Evolutionary conservation across 2,329 filamentous ascomycete species (phyloP), one percentile per base, ranked within the genome.

Genomic region (Monilinia fructigena): DNA sequence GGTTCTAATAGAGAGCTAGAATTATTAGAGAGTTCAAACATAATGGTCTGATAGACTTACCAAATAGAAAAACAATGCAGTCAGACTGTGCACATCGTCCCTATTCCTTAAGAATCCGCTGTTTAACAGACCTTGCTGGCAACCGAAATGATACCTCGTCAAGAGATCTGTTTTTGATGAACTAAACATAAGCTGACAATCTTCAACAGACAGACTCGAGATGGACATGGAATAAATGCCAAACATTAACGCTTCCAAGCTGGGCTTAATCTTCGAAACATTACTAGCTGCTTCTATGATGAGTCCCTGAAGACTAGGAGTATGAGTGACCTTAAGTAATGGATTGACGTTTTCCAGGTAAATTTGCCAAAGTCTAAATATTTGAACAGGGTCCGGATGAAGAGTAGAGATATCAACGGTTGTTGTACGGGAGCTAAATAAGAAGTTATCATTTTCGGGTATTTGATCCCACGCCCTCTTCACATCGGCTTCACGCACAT

Each of bases 341-440:
- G 90, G 90, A 72, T 93, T 90, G 65, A 93, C 86, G 68, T 91
- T 87, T 59, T 91, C 86, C 7, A 92, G 79, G 70, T 89, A 93
- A 11, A 86, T 80, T 74, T 92, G 88, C 91, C 91, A 94, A 6
- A 94, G 81, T 61, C 83, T 82, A 72, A 91, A 87, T 35, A 90
- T 84, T 45, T 91, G 86, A 16, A 85, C 82, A 0, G 87, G 91
- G 38, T 71, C 66, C 3, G 74, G 90, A 78, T 90, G 78, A 72
- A 26, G 78, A 76, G 78, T 75, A 4, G 80, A 78, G 1, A 87
- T 73, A 68, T 83, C 77, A n/a, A 82, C 71, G 2, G 69, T 67
- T 28, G 75, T 71, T 23, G 76, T 75, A 4, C 73, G 77, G 0
- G 79, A 77, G 40, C 83, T 83, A 70, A 89, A 83, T 0, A 89